These are phyloP conservation scores for Claviceps africana DNA, from an alignment of 2,329 filamentous ascomycete species.

Conservation along the genomic window DNA sequence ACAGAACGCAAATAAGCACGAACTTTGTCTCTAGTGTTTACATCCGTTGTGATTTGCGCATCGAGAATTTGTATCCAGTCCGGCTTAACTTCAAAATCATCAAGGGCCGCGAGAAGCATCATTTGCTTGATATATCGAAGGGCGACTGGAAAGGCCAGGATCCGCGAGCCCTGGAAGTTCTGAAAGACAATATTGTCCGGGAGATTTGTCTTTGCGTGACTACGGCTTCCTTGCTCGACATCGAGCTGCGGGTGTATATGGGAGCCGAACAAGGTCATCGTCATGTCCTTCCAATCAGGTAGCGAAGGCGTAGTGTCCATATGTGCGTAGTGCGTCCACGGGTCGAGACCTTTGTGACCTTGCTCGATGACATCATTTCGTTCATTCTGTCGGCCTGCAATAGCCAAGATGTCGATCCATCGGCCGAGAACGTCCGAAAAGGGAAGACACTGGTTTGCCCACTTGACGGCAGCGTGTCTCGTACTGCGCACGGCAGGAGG, in stretches of 20 bases:
- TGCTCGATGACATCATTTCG: constrained; percentile 79
- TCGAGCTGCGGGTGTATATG: constrained; percentile 15
- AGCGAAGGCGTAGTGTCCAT: constrained; percentile 25
- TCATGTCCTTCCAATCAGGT: constrained; percentile 39
- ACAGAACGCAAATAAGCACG: constrained; percentile 34
- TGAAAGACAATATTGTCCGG: constrained; percentile 18
- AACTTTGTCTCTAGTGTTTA: constrained; percentile 46
- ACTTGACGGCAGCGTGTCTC: constrained; percentile 71
- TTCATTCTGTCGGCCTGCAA: constrained; percentile 51
- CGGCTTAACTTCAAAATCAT: constrained; percentile 47
- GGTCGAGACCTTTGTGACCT: constrained; percentile 73
- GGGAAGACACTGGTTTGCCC: constrained; percentile 75
- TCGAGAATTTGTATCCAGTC: constrained; percentile 79
- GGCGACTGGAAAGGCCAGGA: constrained; percentile 51
- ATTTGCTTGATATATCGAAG: constrained; percentile 51
- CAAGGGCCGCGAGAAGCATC: constrained; percentile 34
- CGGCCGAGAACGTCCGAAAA: constrained; percentile 67
- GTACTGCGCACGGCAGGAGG: constrained; percentile 52
- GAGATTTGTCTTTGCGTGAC: not conserved
- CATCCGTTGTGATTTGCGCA: constrained; percentile 55
- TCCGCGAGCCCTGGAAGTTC: constrained; percentile 32
- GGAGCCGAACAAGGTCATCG: constrained; percentile 32
- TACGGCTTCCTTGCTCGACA: not conserved
- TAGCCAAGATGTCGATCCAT: constrained; percentile 78
- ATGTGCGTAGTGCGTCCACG: constrained; percentile 37